Conservation (phyloP, 2,329 filamentous ascomycete genomes). For the Penicillium digitatum region DNA sequence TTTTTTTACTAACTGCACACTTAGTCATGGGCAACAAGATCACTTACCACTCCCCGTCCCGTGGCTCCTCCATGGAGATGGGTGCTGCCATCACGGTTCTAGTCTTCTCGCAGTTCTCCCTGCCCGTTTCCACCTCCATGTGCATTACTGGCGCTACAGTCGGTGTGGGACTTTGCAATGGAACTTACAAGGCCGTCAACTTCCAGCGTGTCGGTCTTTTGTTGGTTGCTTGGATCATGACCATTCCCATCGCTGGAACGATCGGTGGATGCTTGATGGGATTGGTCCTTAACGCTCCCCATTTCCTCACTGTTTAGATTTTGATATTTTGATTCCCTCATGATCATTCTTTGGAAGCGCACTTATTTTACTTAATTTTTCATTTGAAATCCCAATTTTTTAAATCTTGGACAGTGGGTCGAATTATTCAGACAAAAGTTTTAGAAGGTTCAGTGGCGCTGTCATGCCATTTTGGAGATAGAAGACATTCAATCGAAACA, state of each 20-base stretch:
- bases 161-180: constrained; percentile 74
- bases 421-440: not conserved
- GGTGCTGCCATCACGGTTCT: constrained; percentile 73
- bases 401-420: not conserved
- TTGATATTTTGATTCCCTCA: not conserved
- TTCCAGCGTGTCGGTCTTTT: constrained; percentile 68
- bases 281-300: constrained; percentile 56
- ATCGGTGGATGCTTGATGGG: constrained; percentile 54
- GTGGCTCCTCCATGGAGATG: constrained; percentile 71
- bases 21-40: constrained; percentile 77
- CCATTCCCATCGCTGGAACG: constrained; percentile 60
- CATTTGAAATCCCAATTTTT: not conserved
- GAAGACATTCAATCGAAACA: not conserved
- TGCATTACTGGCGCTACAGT: constrained; percentile 77
- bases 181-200: constrained; percentile 68
- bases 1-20: constrained; percentile 19
- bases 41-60: constrained; percentile 62
- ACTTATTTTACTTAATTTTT: constrained; percentile 1
- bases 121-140: constrained; percentile 74
- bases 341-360: not conserved
- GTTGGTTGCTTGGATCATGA: constrained; percentile 63
- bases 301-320: constrained; percentile 38
- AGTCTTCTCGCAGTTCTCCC: constrained; percentile 68
- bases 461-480: not conserved
- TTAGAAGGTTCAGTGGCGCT: not conserved